Base-by-base conservation (phyloP, 805 yeast species). In the Starmerella etchellsii region DNA sequence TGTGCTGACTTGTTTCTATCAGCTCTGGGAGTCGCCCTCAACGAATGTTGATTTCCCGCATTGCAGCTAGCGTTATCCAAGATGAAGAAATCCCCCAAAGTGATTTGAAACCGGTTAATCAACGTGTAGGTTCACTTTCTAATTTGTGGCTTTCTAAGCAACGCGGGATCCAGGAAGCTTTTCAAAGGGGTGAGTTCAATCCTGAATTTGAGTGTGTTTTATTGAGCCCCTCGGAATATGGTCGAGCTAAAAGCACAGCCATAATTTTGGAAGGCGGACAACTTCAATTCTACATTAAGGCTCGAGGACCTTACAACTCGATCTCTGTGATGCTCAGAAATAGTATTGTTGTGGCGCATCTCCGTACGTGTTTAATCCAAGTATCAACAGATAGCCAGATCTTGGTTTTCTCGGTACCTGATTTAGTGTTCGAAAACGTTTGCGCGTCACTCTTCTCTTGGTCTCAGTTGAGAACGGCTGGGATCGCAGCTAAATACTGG, bases 401-500 rank as follows among this genome's bases (percentile, higher is more conserved):
- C 9, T 16, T 44, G 3, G 32, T 49, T 9, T 32, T 46, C 14
- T 22, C 37, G 2, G 24, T 42, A 24, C 1, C 28, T 20, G 37
- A 28, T 13, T 22, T 25, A 14, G 31, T 36, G 10, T 42, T 42
- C 37, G 41, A 36, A 8, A 19, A 33, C 4, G 20, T 40, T 19
- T 38, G 40, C 20, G 48, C 52, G 7, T 41, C 51, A 3, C 28
- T 52, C 18, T 29, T 43, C 21, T 41, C 48, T 3, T 48, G 54
- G 52, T 34, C 53, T 2, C 41, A 34, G 20, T 36, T 50, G 21
- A 40, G 57, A 4, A 37, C 49, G 1, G 43, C 48, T 0, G 56
- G 56, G 6, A 22, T 52, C 14, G 23, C n/a, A 10, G 31, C 33
- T 11, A 53, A 53, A 30, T 22, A 32, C 8, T 53, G 54, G 54